Percentiles rank a stretch among this genome's conserved stretches.
Conservation (phyloP, 371 early-diverging fungal species). For the Apophysomyces elegans region DNA sequence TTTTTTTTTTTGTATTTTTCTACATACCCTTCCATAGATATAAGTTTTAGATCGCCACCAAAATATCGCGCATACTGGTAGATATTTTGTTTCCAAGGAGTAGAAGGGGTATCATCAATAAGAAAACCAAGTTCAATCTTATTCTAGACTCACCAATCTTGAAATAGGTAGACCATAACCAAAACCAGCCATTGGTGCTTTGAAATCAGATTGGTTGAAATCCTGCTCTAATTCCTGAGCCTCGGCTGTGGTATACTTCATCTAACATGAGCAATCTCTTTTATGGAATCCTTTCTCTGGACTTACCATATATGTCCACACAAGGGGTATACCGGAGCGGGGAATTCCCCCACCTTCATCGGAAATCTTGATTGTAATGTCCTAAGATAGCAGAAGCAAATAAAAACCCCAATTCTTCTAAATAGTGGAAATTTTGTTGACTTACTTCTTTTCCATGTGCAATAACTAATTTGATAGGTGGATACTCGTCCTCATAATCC, state of each 20-base stretch:
- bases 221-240: slow-evolving; percentile 62
- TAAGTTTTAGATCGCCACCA: slow-evolving; percentile 93
- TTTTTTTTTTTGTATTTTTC: background rate
- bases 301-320: slow-evolving; percentile 93
- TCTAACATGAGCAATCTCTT: background rate
- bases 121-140: background rate
- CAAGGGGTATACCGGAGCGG: slow-evolving; percentile 85
- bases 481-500: slow-evolving; percentile 85
- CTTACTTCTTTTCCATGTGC: slow-evolving; percentile 90
- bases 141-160: slow-evolving; percentile 50
- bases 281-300: background rate
- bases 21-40: slow-evolving; percentile 94
- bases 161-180: slow-evolving; percentile 91
- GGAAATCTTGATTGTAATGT: slow-evolving; percentile 95
- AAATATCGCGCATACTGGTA: slow-evolving; percentile 86
- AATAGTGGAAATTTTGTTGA: background rate
- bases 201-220: slow-evolving; percentile 80
- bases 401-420: background rate
- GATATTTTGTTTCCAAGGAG: background rate
- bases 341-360: slow-evolving; percentile 98
- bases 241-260: slow-evolving; percentile 25
- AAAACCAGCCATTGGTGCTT: slow-evolving; percentile 96
- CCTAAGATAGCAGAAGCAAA: slow-evolving; percentile 41
- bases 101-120: background rate
- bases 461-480: slow-evolving; percentile 90